Evolutionary conservation across 2,329 filamentous ascomycete species (phyloP).

Genomic region (Paraphaeosphaeria minitans): DNA sequence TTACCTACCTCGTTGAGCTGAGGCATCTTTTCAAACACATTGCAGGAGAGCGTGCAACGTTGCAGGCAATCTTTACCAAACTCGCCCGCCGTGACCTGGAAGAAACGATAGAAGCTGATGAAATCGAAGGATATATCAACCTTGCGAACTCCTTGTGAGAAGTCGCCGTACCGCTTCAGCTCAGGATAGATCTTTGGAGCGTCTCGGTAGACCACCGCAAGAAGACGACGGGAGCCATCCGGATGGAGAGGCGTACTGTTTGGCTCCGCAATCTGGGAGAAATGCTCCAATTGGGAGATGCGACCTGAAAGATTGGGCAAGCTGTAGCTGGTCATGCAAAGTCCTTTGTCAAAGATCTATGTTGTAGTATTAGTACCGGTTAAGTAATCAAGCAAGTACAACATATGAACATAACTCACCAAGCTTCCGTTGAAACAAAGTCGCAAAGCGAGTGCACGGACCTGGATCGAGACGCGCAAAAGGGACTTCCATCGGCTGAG

Average conservation of each 20-base stretch:
- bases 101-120: conserved; percentile 30
- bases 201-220: conserved; percentile 20
- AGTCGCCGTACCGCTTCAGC: conserved; percentile 28
- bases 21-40: conserved; percentile 29
- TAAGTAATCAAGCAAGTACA: conserved; percentile 21
- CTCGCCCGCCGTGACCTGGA: conserved; percentile 25
- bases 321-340: conserved; percentile 19
- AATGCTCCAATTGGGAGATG: conserved; percentile 19
- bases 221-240: background rate
- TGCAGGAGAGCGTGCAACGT: conserved; percentile 11
- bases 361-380: conserved; percentile 1
- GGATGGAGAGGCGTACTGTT: conserved; percentile 18
- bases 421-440: conserved; percentile 27
- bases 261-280: conserved; percentile 21
- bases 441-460: conserved; percentile 26
- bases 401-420: background rate
- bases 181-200: conserved; percentile 31
- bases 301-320: conserved; percentile 5
- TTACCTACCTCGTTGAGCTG: conserved; percentile 24
- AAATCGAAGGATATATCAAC: conserved; percentile 28
- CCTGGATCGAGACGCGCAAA: conserved; percentile 29
- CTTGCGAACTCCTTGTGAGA: conserved; percentile 34
- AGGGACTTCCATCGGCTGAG: conserved; percentile 25
- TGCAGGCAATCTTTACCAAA: conserved; percentile 15
- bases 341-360: conserved; percentile 19